phyloP scores from a whole-genome alignment of 192 early-diverging fungal species.

The Backusella westeae region DNA sequence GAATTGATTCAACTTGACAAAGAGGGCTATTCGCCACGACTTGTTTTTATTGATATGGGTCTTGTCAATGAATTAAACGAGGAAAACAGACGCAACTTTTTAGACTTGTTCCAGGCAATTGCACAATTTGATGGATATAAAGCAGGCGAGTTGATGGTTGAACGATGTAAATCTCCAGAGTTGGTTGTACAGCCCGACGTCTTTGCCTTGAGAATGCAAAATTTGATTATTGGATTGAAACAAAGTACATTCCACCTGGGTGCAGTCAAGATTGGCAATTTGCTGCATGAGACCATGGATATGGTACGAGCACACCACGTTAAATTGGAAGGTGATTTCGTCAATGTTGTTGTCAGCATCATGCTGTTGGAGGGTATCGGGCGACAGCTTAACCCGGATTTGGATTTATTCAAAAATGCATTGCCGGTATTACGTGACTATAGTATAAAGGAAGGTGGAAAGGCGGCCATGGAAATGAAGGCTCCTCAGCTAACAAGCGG shows the following conservation, averaged over 20 bases:
- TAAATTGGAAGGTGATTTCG: slow-evolving; percentile 92
- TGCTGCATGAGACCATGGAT: slow-evolving; percentile 77
- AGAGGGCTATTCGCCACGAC: slow-evolving; percentile 70
- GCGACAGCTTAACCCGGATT: slow-evolving; percentile 80
- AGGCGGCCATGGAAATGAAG: slow-evolving; percentile 44
- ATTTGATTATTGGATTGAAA: slow-evolving; percentile 70
- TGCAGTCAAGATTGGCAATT: slow-evolving; percentile 76
- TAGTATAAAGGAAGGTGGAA: slow-evolving; percentile 49
- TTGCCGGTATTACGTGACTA: slow-evolving; percentile 68
- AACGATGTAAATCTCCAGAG: slow-evolving; percentile 74
- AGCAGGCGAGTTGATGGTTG: slow-evolving; percentile 86
- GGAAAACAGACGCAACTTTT: slow-evolving; percentile 78
- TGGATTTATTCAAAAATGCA: slow-evolving; percentile 86
- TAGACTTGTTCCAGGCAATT: slow-evolving; percentile 88
- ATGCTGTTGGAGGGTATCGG: slow-evolving; percentile 96
- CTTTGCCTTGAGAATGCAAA: slow-evolving; percentile 82
- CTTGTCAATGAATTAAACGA: slow-evolving; percentile 78
- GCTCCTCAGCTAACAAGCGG: slow-evolving; percentile 36
- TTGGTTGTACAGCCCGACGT: slow-evolving; percentile 69
- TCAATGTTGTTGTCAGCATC: slow-evolving; percentile 89
- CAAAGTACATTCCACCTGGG: slow-evolving; percentile 72
- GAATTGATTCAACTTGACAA: slow-evolving; percentile 53
- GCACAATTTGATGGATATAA: slow-evolving; percentile 83
- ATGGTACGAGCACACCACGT: slow-evolving; percentile 94
- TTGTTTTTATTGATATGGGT: slow-evolving; percentile 91